phyloP scores from a whole-genome alignment of 306 rosid genomes.

The Lotus japonicus region DNA sequence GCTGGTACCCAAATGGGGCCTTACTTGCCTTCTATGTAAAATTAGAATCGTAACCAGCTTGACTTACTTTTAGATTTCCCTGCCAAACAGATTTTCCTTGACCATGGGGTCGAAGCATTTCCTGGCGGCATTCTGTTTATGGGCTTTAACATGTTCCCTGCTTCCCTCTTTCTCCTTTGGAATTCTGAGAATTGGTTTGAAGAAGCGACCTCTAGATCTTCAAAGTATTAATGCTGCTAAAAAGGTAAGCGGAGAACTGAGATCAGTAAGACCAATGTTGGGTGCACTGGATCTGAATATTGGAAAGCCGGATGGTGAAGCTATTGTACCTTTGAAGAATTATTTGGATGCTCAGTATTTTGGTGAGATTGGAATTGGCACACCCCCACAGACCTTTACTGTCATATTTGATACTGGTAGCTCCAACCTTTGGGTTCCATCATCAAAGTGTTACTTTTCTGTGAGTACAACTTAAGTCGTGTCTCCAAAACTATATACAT shows the following conservation, averaged over 20 bases:
- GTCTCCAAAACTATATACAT: background rate
- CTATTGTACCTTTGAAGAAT: conserved; percentile 52
- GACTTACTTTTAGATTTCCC: conserved; percentile 4
- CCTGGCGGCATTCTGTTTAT: conserved; percentile 42
- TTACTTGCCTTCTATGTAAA: conserved; percentile 4
- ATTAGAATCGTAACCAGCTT: background rate
- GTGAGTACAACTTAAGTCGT: conserved; percentile 39
- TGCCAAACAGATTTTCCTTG: conserved; percentile 18
- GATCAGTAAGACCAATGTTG: conserved; percentile 27
- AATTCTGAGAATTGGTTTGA: conserved; percentile 50
- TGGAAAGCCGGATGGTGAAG: conserved; percentile 35
- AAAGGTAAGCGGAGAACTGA: conserved; percentile 31
- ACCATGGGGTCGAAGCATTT: conserved; percentile 54
- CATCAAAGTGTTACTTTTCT: conserved; percentile 72
- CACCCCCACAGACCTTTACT: conserved; percentile 75
- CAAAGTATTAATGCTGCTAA: conserved; percentile 46
- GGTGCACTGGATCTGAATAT: conserved; percentile 11
- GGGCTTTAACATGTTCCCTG: conserved; percentile 52
- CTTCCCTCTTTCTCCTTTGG: conserved; percentile 60
- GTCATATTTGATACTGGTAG: conserved; percentile 91
- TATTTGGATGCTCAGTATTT: conserved; percentile 82
- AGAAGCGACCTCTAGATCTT: conserved; percentile 62
- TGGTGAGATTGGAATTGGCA: conserved; percentile 83
- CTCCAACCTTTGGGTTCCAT: conserved; percentile 93
- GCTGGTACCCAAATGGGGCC: too few species aligned